Base-by-base conservation (phyloP, 2,329 filamentous ascomycete genomes). In the Aspergillus sp. region DNA sequence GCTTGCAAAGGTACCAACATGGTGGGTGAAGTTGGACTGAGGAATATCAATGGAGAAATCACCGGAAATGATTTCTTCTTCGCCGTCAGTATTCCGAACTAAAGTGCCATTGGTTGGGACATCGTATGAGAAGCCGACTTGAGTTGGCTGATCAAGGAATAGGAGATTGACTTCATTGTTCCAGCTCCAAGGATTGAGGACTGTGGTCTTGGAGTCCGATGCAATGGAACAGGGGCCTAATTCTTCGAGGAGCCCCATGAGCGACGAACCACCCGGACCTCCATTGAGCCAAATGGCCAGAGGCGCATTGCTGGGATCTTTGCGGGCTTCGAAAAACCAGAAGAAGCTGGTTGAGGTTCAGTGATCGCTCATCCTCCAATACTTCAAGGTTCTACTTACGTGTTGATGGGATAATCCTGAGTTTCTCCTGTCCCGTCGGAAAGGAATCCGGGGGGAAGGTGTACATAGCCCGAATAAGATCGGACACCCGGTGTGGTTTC, bases 251-350 rank as follows among this genome's bases (percentile, higher is more conserved):
- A 84, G 70, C 3, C 82, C 82, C 44, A 83, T 75, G 78, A 84
- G 81, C 62, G 79, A 82, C 61, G 79, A 82, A 53, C 75, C 77
- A 3, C 83, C 83, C 2, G 83, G 83, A 5, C 83, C 83, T 27
- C 83, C 83, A 66, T 81, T 84, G 62, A 84, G 75, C 73, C 77
- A 84, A 61, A 83, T 75, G 3, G 80, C 81, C 53, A 84, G 72
- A 5, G 82, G 82, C 50, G 81, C 79, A 25, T 72, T 76, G 32
- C 78, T 75, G 3, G 80, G 78, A 44, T 75, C 71, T 50, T 79
- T 76, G 17, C 77, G 71, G 32, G 75, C 71, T 65, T 78, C 76
- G 48, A 79, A 72, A 60, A 76, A 79, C 77, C 77, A 78, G 66
- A 77, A 78, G 60, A 78, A 78, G 8, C 52, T 54, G 23, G 5